Evolutionary conservation across 2,329 filamentous ascomycete genomes (phyloP).

Genomic region (Passalora sequoiae): DNA sequence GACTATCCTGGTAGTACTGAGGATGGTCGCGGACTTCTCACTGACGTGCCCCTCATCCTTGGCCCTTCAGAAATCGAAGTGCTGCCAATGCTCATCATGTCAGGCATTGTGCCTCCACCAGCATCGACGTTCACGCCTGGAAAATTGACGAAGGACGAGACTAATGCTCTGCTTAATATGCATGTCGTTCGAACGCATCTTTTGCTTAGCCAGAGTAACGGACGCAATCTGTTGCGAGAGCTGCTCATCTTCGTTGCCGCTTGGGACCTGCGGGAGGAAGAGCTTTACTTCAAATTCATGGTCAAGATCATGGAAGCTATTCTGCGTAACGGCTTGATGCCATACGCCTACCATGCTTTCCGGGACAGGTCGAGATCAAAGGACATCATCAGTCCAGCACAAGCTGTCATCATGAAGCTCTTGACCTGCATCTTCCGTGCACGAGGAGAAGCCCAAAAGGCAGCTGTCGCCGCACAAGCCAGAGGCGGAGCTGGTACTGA

Average conservation of each 20-base stretch:
- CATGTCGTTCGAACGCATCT: constrained; percentile 88
- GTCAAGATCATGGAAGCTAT: constrained; percentile 93
- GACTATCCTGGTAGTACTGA: constrained; percentile 59
- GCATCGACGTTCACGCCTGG: constrained; percentile 48
- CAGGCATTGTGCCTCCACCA: constrained; percentile 75
- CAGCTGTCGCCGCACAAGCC: constrained; percentile 17
- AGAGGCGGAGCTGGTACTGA: constrained; percentile 5
- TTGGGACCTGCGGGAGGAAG: constrained; percentile 90
- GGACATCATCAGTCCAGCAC: constrained; percentile 91
- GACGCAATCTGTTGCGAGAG: constrained; percentile 81
- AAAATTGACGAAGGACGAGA: constrained; percentile 43
- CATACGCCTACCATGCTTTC: constrained; percentile 87
- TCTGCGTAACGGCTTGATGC: constrained; percentile 80
- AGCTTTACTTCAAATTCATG: constrained; percentile 94
- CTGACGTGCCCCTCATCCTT: constrained; percentile 88
- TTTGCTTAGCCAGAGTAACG: constrained; percentile 81
- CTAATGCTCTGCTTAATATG: constrained; percentile 63
- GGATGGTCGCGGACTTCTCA: constrained; percentile 75
- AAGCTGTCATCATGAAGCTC: constrained; percentile 86
- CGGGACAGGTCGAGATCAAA: constrained; percentile 67
- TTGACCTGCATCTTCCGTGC: constrained; percentile 83
- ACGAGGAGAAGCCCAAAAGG: constrained; percentile 40
- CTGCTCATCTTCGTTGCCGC: constrained; percentile 94
- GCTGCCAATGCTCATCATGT: constrained; percentile 94
- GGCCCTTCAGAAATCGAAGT: constrained; percentile 95